Evolutionary conservation across 441 rosid genomes (phyloP), one percentile per base, ranked within the genome.

Genomic region (Syzygium syzygioides): DNA sequence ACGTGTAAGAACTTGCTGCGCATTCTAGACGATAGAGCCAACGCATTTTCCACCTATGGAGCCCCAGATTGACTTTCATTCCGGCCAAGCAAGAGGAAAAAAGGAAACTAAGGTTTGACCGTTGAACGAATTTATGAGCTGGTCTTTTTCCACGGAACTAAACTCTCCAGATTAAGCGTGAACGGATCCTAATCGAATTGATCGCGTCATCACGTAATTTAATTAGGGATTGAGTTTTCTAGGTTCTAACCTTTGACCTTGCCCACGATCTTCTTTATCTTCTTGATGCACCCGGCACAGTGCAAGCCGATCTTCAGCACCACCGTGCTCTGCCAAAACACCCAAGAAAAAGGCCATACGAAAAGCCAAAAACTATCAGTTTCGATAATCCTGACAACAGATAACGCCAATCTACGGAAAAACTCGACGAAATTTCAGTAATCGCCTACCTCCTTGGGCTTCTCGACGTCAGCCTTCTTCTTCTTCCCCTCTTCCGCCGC

Each of bases 271-370:
- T 20, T 85, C 41, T 45, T 88, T 26, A 89, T 76, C 88, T 59
- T 89, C 86, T 89, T 86, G 20, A 52, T 19, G 88, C 90, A 89
- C 53, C 88, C 90, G 7, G 87, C 34, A 48, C 90, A 89, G 57
- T 89, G 90, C 80, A 89, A 79, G 30, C 25, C 13, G 57, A 80
- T 89, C 64, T 86, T 89, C 88, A 89, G 83, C 56, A 86, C 90
- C 64, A 55, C 90, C 80, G 88, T 86, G 32, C 62, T 88, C 90
- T 88, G 90, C 45, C 19, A 62, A 88, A 53, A 64, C 26, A 9
- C 25, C 50, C 48, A 8, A 60, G 23, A 17, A 85, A 37, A 48
- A n/a, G 17, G 20, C 56, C 56, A 57, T 52, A 50, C 23, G 14
- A 62, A 87, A 87, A 5, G 11, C 50, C 14, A 23, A 19, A 6